Evolutionary conservation across 371 early-diverging fungal genomes (phyloP), one percentile per base, ranked within the genome.

Genomic region (Mortierella sp.): DNA sequence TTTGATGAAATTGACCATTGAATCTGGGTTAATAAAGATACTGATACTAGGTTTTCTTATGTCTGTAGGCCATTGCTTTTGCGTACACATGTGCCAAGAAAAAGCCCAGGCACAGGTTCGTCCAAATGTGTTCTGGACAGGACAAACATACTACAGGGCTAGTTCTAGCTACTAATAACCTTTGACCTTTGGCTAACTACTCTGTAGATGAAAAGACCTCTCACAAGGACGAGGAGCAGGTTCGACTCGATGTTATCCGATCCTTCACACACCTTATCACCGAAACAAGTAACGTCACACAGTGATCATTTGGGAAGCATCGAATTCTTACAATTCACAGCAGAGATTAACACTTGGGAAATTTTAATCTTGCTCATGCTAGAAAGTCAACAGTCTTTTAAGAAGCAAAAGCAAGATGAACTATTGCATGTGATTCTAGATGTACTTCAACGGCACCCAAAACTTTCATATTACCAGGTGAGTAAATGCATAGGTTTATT

Each of bases 401-500:
- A 83, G 67, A 68, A 65, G 32, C 72, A 82, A 37, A 75, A 84
- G 23, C 85, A 86, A 58, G 72, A 72, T 3, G 83, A 88, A 54
- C 79, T 92, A 23, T 71, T 81, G 35, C 61, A 76, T 56, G 82
- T 91, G 35, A 85, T 91, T 47, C 40, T 85, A 19, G 78, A 86
- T 66, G 88, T 93, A 2, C 76, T 92, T 47, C 70, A 84, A 42
- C 66, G 85, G 8, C 83, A 91, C 70, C 89, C 91, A 4, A 83
- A 82, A 8, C 82, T 94, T 19, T 84, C 89, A 67, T 93, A 93
- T 70, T 93, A 91, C 64, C 93, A 93, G 83, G 93, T 87, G 71
- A 55, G 66, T 45, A 28, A 31, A 22, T 15, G 19, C 5, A 31
- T 15, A 31, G 8, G 57, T 34, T 10, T 17, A 9, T 19, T 35